Conservation (phyloP, 2,329 filamentous ascomycete species). For the Knufia petricola region DNA sequence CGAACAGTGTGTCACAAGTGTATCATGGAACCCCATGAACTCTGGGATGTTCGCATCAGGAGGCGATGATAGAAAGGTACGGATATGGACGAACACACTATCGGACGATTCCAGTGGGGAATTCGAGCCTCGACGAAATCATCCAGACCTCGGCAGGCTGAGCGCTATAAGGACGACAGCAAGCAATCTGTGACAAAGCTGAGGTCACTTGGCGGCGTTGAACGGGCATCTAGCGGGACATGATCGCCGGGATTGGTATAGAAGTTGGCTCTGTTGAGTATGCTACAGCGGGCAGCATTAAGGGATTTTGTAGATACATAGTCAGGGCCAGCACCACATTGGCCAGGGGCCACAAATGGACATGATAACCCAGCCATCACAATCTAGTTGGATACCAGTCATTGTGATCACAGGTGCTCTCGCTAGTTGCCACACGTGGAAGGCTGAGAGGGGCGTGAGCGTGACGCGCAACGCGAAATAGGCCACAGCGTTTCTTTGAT, state of each 20-base stretch:
- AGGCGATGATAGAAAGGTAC: constrained; percentile 75
- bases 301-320: constrained; percentile 1
- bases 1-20: constrained; percentile 61
- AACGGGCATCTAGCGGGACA: background rate
- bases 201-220: background rate
- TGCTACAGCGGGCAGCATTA: background rate
- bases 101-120: constrained; percentile 2
- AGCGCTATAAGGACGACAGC: constrained; percentile 8
- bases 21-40: constrained; percentile 79
- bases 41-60: constrained; percentile 81
- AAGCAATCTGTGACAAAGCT: constrained; percentile 3
- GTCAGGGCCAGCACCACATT: background rate
- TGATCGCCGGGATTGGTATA: constrained; percentile 1
- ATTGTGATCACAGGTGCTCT: background rate
- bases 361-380: too few relatives aligned
- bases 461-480: constrained; percentile 5
- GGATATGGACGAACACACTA: constrained; percentile 50
- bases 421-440: background rate
- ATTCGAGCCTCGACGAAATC: constrained; percentile 4
- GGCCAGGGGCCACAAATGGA: background rate
- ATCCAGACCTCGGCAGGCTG: constrained; percentile 6
- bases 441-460: background rate
- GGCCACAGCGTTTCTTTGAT: constrained; percentile 3
- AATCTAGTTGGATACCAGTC: too few relatives aligned
- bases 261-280: constrained; percentile 4